Percentiles rank a stretch among this genome's conserved stretches.
These are phyloP conservation scores for Raphanus raphanistrum DNA, from an alignment of 345 rosid genomes.

Conservation along the genomic window DNA sequence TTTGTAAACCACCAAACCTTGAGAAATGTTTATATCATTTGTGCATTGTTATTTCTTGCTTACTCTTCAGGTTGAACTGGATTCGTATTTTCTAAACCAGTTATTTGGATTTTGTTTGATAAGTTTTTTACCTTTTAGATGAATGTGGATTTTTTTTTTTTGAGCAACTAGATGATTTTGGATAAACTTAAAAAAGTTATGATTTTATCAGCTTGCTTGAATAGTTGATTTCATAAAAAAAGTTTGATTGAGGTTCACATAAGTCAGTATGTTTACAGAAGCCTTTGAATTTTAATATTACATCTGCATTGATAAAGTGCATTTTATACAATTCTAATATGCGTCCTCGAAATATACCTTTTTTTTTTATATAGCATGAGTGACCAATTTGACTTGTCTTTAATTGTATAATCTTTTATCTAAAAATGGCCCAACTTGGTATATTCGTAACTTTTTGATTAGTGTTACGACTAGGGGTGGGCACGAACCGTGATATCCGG, in stretches of 20 bases:
- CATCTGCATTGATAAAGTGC: background rate
- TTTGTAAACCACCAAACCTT: slow-evolving; percentile 17
- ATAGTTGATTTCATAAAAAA: background rate
- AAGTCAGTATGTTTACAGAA: background rate
- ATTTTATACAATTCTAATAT: too few species aligned
- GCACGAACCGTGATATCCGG: too few species aligned
- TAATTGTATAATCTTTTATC: background rate
- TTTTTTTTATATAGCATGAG: background rate
- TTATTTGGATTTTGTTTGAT: background rate
- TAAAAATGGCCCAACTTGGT: background rate
- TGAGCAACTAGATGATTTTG: background rate
- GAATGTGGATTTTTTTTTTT: background rate
- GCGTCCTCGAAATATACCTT: too few species aligned
- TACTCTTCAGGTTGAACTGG: background rate
- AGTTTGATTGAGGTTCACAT: background rate
- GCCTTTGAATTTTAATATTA: background rate
- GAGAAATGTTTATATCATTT: slow-evolving; percentile 18
- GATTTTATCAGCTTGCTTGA: background rate
- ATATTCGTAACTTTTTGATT: background rate
- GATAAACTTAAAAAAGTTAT: background rate
- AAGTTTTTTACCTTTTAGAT: background rate
- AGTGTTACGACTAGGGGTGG: background rate
- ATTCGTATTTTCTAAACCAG: background rate
- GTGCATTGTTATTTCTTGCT: slow-evolving; percentile 9
- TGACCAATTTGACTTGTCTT: background rate